A percentile compares a stretch with the other conserved stretches of the same genome.
Conservation (phyloP, 2,329 filamentous ascomycete genomes). For the Thyridium curvatum region DNA sequence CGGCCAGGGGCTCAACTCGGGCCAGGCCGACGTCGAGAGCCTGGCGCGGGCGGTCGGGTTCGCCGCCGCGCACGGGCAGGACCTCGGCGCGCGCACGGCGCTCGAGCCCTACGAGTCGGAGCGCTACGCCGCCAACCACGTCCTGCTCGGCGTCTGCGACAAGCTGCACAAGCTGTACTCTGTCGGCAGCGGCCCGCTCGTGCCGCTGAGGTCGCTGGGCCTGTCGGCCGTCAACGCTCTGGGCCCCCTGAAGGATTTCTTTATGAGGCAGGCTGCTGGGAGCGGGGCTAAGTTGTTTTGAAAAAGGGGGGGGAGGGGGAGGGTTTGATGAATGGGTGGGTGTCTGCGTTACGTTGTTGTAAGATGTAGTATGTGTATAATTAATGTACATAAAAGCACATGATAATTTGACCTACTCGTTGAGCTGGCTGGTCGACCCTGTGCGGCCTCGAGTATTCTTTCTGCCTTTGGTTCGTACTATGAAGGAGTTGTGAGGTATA, state of each 20-base stretch:
- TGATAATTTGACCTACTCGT: no score
- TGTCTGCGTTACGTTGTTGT: no score
- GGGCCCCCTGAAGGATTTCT: constrained; percentile 69
- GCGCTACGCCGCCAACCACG: constrained; percentile 75
- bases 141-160: constrained; percentile 74
- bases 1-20: constrained; percentile 90
- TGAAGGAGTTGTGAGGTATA: no score
- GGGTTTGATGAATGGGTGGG: no score
- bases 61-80: constrained; percentile 76
- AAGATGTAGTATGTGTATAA: no score
- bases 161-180: constrained; percentile 91
- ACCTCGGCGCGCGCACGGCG: constrained; percentile 72
- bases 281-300: constrained; percentile 40
- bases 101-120: constrained; percentile 78
- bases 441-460: no score
- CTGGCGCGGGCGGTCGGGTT: constrained; percentile 69
- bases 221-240: constrained; percentile 70
- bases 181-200: constrained; percentile 71
- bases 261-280: constrained; percentile 71
- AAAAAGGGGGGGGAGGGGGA: constrained; percentile 1
- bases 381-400: no score
- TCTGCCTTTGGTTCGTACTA: no score
- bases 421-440: no score
- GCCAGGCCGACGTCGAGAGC: constrained; percentile 80
- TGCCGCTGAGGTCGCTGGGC: constrained; percentile 72